phyloP scores from a whole-genome alignment of 805 yeast genomes.

The Tetrapisispora phaffii region DNA sequence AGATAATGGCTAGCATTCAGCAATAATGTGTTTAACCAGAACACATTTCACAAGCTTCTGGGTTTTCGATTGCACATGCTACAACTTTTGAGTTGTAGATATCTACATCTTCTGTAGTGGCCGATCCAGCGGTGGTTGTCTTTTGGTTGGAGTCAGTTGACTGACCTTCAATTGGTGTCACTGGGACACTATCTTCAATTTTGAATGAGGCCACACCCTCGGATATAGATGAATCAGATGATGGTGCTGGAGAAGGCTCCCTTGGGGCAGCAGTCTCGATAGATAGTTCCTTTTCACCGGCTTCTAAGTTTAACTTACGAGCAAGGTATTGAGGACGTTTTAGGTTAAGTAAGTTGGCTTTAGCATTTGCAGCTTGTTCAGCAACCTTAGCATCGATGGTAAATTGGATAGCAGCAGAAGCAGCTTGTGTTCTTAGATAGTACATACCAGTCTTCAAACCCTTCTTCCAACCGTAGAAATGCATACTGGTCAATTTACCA shows the following conservation, averaged over 20 bases:
- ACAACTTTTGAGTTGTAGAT: conserved; percentile 82
- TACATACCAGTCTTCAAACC: conserved; percentile 99
- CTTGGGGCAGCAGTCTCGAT: conserved; percentile 13
- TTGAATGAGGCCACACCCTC: conserved; percentile 37
- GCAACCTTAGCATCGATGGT: conserved; percentile 82
- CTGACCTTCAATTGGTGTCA: conserved; percentile 3
- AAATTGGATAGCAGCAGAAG: conserved; percentile 92
- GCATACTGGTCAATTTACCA: conserved; percentile 96
- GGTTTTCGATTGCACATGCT: conserved; percentile 90
- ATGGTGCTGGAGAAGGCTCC: conserved; percentile 29
- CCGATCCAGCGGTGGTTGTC: conserved; percentile 17
- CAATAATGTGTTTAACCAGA: conserved; percentile 57
- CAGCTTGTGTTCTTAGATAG: conserved; percentile 94
- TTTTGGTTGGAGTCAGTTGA: conserved; percentile 7
- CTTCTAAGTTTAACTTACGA: conserved; percentile 9
- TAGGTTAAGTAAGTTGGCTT: conserved; percentile 29
- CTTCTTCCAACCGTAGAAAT: conserved; percentile 97
- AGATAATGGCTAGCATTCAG: background rate
- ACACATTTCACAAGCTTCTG: conserved; percentile 95
- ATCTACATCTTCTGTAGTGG: conserved; percentile 40
- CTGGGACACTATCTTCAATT: conserved; percentile 12
- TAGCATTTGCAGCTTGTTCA: conserved; percentile 67
- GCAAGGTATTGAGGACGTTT: conserved; percentile 33
- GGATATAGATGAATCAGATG: conserved; percentile 30
- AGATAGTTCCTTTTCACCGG: conserved; percentile 7